A percentile compares a stretch with the other conserved stretches of the same genome.
Evolutionary conservation across 2,329 filamentous ascomycete genomes (phyloP).

Genomic region (Plectosphaerella cucumerina): DNA sequence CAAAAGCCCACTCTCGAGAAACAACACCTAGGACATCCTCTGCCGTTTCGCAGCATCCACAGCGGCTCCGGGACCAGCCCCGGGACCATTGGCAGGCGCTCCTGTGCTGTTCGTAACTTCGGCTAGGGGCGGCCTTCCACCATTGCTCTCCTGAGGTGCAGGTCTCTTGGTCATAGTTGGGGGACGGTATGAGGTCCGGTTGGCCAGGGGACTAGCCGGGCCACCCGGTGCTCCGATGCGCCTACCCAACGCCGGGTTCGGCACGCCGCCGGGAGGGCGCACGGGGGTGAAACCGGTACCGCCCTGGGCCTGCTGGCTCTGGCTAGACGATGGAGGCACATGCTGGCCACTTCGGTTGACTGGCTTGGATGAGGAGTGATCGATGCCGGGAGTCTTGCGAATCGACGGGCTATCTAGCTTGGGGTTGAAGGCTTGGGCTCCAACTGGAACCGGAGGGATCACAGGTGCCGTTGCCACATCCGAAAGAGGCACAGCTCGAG

Average conservation of each 20-base stretch:
- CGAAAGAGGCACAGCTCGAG: slow-evolving; percentile 59
- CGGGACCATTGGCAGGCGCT: slow-evolving; percentile 15
- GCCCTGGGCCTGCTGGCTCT: slow-evolving; percentile 9
- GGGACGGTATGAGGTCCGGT: slow-evolving; percentile 55
- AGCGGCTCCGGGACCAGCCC: slow-evolving; percentile 17
- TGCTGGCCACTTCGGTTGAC: slow-evolving; percentile 56
- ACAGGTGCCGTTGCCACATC: slow-evolving; percentile 33
- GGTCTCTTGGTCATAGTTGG: slow-evolving; percentile 53
- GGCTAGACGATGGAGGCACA: slow-evolving; percentile 33
- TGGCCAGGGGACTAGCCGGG: slow-evolving; percentile 51
- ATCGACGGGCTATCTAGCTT: slow-evolving; percentile 79
- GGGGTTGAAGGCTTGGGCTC: slow-evolving; percentile 62
- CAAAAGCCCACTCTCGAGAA: background rate
- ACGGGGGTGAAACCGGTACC: slow-evolving; percentile 13
- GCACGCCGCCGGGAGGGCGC: slow-evolving; percentile 16
- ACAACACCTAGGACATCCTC: slow-evolving; percentile 30
- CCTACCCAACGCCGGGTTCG: slow-evolving; percentile 53
- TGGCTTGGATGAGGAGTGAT: slow-evolving; percentile 74
- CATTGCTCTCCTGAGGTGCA: slow-evolving; percentile 19
- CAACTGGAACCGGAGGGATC: slow-evolving; percentile 34
- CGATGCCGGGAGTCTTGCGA: slow-evolving; percentile 81
- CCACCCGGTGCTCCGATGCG: slow-evolving; percentile 56
- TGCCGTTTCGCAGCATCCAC: slow-evolving; percentile 47
- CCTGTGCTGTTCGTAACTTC: slow-evolving; percentile 44
- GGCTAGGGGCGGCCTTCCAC: slow-evolving; percentile 38